These are phyloP conservation scores for Pichia norvegensis DNA, from an alignment of 1,139 yeast species.

Conservation along the genomic window DNA sequence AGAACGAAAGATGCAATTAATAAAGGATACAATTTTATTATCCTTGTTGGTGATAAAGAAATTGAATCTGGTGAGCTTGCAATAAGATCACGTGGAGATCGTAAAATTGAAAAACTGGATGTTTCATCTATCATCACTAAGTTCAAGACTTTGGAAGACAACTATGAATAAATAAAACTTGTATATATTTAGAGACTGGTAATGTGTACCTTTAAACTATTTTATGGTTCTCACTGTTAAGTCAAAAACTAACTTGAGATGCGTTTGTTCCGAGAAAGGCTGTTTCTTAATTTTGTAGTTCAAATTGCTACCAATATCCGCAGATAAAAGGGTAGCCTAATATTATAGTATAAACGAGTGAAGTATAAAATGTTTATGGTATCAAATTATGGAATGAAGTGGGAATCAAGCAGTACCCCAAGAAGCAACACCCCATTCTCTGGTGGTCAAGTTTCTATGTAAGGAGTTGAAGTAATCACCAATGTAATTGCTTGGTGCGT, in stretches of 20 bases:
- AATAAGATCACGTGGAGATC: constrained; percentile 54
- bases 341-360: not conserved
- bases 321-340: too few relatives aligned
- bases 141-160: constrained; percentile 45
- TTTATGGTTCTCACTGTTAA: too few relatives aligned
- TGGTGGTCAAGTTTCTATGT: constrained; percentile 25
- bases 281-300: too few relatives aligned
- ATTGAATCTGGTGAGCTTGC: constrained; percentile 53
- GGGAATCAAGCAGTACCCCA: constrained; percentile 16
- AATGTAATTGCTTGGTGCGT: constrained; percentile 43
- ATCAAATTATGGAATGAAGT: not conserved
- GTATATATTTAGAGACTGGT: too few relatives aligned
- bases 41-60: constrained; percentile 86
- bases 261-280: too few relatives aligned
- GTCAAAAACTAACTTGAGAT: too few relatives aligned
- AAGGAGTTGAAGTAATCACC: constrained; percentile 55
- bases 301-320: too few relatives aligned
- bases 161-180: constrained; percentile 18
- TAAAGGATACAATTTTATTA: constrained; percentile 71
- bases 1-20: constrained; percentile 72
- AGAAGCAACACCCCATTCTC: constrained; percentile 27
- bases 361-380: not conserved
- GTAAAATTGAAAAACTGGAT: constrained; percentile 40
- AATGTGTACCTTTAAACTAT: too few relatives aligned
- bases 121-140: constrained; percentile 40